These are phyloP conservation scores for Cryptococcus sp. DNA, from an alignment of 1,284 basidiomycete species.

Conservation along the genomic window DNA sequence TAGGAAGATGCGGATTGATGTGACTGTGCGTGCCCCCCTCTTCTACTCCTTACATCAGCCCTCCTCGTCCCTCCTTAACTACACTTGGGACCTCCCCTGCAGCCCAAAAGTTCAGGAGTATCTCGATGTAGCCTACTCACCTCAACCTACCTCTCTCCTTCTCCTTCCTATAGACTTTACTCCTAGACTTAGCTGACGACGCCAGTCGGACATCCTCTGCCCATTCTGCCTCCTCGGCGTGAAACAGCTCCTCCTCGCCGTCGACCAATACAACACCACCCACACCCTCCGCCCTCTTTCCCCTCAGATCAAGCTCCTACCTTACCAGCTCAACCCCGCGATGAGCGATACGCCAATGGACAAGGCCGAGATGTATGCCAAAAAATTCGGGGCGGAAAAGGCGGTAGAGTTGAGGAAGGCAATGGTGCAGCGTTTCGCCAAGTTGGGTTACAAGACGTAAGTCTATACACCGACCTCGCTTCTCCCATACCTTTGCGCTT, in stretches of 20 bases:
- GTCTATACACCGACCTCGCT: too few species aligned
- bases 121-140: too few species aligned
- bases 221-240: constrained; percentile 42
- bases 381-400: constrained; percentile 42
- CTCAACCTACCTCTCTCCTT: background rate
- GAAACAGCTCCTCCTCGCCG: constrained; percentile 28
- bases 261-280: constrained; percentile 19
- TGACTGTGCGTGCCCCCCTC: constrained; percentile 26
- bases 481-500: background rate
- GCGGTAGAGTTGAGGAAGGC: constrained; percentile 28
- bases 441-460: constrained; percentile 43
- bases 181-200: too few species aligned
- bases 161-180: too few species aligned
- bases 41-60: too few species aligned
- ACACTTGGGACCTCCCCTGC: too few species aligned
- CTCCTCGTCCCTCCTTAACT: background rate
- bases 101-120: background rate
- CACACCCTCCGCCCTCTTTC: constrained; percentile 17
- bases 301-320: constrained; percentile 37
- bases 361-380: constrained; percentile 29
- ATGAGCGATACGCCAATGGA: constrained; percentile 26
- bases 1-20: constrained; percentile 20
- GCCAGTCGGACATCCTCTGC: constrained; percentile 36
- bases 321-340: constrained; percentile 41
- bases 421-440: constrained; percentile 37